phyloP scores from a whole-genome alignment of 73 alveolate species.

The Tetrahymena borealis region DNA sequence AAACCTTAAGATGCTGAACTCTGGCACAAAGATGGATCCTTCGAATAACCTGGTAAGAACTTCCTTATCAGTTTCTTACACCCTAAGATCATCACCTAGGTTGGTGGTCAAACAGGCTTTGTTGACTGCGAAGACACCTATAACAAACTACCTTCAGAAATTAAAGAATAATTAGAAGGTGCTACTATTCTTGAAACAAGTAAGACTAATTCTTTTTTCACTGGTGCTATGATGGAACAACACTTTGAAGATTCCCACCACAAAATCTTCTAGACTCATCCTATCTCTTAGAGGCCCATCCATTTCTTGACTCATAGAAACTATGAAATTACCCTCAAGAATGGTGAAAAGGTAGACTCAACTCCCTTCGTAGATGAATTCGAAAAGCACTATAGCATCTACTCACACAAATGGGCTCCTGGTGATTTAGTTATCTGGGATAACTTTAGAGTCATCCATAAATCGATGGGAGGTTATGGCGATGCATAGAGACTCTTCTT shows the following conservation, averaged over 20 bases:
- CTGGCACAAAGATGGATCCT: neutral
- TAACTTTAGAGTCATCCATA: neutral
- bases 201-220: neutral
- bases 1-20: neutral
- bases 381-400: neutral
- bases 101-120: neutral
- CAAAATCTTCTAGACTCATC: neutral
- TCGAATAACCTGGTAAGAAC: neutral
- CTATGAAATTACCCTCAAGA: neutral
- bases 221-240: neutral
- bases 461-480: neutral
- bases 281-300: neutral
- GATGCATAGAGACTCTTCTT: neutral
- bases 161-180: neutral
- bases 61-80: neutral
- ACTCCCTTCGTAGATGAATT: neutral
- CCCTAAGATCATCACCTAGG: neutral
- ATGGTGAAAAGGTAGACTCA: neutral
- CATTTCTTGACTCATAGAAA: neutral
- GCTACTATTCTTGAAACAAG: neutral
- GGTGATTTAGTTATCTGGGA: neutral
- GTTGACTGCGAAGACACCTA: neutral
- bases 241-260: neutral
- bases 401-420: neutral
- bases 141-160: neutral